These are phyloP conservation scores for Nakazawaea siamensis DNA, from an alignment of 805 yeast species.

Conservation along the genomic window DNA sequence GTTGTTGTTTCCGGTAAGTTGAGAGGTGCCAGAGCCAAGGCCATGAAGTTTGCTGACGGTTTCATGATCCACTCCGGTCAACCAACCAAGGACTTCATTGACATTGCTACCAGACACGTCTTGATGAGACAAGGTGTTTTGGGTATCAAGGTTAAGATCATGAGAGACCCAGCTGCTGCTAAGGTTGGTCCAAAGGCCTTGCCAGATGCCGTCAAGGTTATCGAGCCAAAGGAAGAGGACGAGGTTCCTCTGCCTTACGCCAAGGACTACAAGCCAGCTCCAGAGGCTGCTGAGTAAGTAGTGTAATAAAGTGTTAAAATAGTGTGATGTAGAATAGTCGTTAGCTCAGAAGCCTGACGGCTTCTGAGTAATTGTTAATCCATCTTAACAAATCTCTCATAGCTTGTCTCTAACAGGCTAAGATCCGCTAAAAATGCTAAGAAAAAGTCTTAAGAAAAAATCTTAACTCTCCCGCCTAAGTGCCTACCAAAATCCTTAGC, in stretches of 20 bases:
- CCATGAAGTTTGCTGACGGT: conserved; percentile 99
- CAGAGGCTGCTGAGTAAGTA: conserved; percentile 15
- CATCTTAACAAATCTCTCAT: no score
- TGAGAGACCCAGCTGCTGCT: conserved; percentile 95
- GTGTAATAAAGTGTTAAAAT: background rate
- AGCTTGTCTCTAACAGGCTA: no score
- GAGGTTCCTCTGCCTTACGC: conserved; percentile 73
- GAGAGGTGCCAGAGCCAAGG: conserved; percentile 99
- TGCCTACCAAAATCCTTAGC: no score
- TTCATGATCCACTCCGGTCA: conserved; percentile 99
- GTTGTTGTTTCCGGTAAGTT: conserved; percentile 99
- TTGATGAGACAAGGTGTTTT: conserved; percentile 99
- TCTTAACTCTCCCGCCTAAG: no score
- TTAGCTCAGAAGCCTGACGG: no score
- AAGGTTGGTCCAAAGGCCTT: conserved; percentile 81
- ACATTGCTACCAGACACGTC: conserved; percentile 98
- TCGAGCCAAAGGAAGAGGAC: conserved; percentile 94
- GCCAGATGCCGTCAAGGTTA: conserved; percentile 90
- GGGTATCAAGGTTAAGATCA: conserved; percentile 98
- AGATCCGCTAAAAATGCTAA: no score
- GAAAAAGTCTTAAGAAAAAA: no score
- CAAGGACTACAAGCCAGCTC: conserved; percentile 56
- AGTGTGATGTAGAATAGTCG: background rate
- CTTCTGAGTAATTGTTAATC: no score
- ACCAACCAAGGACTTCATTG: conserved; percentile 98